Evolutionary conservation across 345 rosid species (phyloP), one percentile per base, ranked within the genome.

Genomic region (Theobroma cacao): DNA sequence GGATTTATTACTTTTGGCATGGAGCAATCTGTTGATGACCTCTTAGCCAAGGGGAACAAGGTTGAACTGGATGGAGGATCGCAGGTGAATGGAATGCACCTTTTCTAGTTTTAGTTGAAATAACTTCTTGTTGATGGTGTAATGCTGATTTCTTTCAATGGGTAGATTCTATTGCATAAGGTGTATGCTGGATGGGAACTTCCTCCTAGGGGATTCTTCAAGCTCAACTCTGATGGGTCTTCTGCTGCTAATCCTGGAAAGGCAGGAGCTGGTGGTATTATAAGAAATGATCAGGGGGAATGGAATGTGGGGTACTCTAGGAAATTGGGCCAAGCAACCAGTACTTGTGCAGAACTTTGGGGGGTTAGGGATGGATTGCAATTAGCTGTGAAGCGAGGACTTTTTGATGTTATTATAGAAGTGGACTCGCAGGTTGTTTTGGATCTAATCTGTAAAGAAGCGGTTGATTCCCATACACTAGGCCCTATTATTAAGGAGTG

Each of bases 1-100:
- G 93, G 96, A 50, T 91, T 91, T 83, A 84, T 91, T 41, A 86
- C 91, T 31, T 91, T 84, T 80, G 92, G 89, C 33, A 80, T 80
- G 0, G 96, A 90, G 80, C 86, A 89, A 56, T 88, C 85, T 56
- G 93, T 91, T 53, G 96, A 91, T 81, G 87, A 83, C 11, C 83
- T 90, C 33, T 82, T 91, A 81, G 81, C 80, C 13, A 83, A 86
- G 82, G 96, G 96, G 9, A 91, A 89, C 86, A 89, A 83, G 78
- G 79, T 91, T 66, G 93, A 91, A 78, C 66, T 91, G 70, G 81
- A 89, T 43, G 55, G 73, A 40, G 92, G 91, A 58, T 66, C 87
- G 48, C 93, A 90, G 90, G 93, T 86, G 78, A 79, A 75, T 13
- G 1, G 5, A 48, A 68, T 38, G 22, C 33, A 59, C 5, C 1